phyloP scores from a whole-genome alignment of 2,329 filamentous ascomycete genomes.

The Venturiaceae sp. region DNA sequence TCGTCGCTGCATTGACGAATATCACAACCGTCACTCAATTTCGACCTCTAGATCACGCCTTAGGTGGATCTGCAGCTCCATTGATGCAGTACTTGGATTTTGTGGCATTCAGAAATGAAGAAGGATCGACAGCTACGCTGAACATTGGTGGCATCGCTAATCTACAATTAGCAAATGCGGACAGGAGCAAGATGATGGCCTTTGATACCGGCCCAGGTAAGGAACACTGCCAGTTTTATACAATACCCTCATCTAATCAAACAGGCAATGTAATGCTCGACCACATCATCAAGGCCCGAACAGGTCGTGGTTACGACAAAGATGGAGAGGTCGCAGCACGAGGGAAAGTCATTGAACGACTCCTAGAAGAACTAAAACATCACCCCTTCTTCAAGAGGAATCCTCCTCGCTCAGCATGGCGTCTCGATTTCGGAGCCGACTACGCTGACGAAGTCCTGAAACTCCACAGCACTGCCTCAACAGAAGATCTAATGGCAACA shows the following conservation, averaged over 20 bases:
- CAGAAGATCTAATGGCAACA: not conserved
- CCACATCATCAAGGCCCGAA: not conserved
- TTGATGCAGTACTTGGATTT: no score
- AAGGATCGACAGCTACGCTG: no score
- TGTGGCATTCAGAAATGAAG: no score
- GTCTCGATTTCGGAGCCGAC: not conserved
- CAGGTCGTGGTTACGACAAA: not conserved
- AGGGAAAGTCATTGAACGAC: not conserved
- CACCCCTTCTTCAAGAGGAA: not conserved
- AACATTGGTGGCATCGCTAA: no score
- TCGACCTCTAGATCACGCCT: no score
- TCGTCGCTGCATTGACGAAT: no score
- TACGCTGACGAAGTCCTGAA: not conserved
- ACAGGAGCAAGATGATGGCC: no score
- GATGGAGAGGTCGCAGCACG: not conserved
- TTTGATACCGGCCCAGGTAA: not conserved
- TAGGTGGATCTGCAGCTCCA: no score
- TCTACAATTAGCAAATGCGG: no score
- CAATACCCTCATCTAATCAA: not conserved
- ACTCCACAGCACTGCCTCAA: not conserved
- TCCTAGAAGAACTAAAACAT: not conserved
- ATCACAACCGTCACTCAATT: no score
- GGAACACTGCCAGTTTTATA: no score
- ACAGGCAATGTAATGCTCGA: not conserved
- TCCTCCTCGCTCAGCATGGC: not conserved